Evolutionary conservation across 192 early-diverging fungal genomes (phyloP), one percentile per base, ranked within the genome.

Genomic region (Spinellus fusiger): DNA sequence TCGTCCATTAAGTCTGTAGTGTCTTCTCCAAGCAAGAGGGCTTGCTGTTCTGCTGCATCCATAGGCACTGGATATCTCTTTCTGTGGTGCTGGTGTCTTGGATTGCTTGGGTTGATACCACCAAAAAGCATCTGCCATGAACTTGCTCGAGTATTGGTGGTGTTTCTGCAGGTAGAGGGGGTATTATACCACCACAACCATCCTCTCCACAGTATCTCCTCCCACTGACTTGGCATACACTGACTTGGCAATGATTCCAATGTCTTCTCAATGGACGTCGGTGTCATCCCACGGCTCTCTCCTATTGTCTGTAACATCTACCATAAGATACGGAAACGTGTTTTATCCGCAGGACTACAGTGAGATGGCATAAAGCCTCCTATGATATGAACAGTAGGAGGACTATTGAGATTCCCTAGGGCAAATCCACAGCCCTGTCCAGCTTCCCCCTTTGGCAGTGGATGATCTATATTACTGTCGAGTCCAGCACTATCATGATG

Each of bases 121-220:
- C 34, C 62, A 59, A 70, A 61, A 22, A 55, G 33, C 18, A 52
- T 37, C 34, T 57, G 61, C 66, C 66, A 68, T 18, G 59, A 57
- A 2, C 40, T 44, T 12, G n/a, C n/a, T n/a, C n/a, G n/a, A n/a
- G n/a, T n/a, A n/a, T n/a, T n/a, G n/a, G n/a, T n/a, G 72, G 67
- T 38, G 64, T 59, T 1, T 70, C 78, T n/a, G n/a, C n/a, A n/a
- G n/a, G n/a, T n/a, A n/a, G n/a, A n/a, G 13, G 35, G 7, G 13
- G 5, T 37, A 3, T 44, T 44, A 58, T 77, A 75, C 75, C 78
- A 76, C 78, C 78, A 75, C 62, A 74, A 73, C 75, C 78, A 77
- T 22, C 78, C 78, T 50, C 72, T 72, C 18, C 73, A 63, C 16
- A 80, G 33, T 54, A 77, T 65, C n/a, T 70, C 75, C 8, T 49